Evolutionary conservation across 495 filamentous ascomycete genomes (phyloP), one percentile per base, ranked within the genome.

Genomic region (Bathelium albidoporum): DNA sequence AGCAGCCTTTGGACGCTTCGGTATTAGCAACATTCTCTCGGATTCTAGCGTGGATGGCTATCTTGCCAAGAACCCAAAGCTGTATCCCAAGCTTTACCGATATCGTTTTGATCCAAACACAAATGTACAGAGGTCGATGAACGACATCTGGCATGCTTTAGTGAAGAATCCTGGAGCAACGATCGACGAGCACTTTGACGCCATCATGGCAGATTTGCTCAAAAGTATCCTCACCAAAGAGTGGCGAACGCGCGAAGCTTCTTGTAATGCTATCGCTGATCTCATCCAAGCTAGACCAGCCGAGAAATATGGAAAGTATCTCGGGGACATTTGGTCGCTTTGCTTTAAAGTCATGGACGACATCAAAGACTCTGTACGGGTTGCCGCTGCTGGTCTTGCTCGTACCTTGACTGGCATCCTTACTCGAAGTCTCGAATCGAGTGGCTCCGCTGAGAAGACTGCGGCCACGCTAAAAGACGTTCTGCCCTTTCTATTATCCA

Each of bases 91-190:
- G 73, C 80, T 98, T 5, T 98, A 88, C 73, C 84, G 94, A 34
- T 98, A 97, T 76, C 80, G 90, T 32, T 97, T 96, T 59, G 94
- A 98, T 74, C 94, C 94, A 0, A 96, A 95, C 71, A 83, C 86
- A 3, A 92, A 90, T 71, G 94, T 97, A 24, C 89, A 89, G 70
- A 85, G 86, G 49, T 92, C 92, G 3, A 98, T 98, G 94, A 91
- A 94, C 64, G 89, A 93, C 62, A 98, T 98, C 66, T 97, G 94
- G 94, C 89, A 87, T 68, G 86, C 93, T 0, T 73, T 97, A 34
- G 90, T 97, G 62, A 94, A 91, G 71, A 90, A 96, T 63, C 80
- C 88, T 11, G 83, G 82, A 1, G 80, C 81, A 9, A 87, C 88
- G 22, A 79, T 96, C 59, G 84, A 90, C 66, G 76, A 76, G 9